These are phyloP conservation scores for Botrytis squamosa DNA, from an alignment of 2,329 filamentous ascomycete species.

Conservation along the genomic window DNA sequence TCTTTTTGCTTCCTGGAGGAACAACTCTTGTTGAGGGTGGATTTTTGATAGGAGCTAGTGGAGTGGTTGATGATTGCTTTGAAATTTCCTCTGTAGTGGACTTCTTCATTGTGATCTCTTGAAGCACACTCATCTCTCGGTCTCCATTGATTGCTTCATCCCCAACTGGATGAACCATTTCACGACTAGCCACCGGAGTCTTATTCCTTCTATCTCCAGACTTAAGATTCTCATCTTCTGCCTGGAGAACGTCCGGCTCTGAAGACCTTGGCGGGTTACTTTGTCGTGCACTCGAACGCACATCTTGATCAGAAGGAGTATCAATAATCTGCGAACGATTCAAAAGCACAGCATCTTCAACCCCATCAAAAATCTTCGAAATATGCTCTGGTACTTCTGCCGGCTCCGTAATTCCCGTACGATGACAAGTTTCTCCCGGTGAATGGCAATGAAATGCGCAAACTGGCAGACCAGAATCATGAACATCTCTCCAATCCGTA, in stretches of 20 bases:
- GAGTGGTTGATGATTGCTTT: neutral
- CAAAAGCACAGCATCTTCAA: slow-evolving; percentile 1
- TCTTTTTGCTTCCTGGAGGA: neutral
- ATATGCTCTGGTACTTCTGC: slow-evolving; percentile 9
- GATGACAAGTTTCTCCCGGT: slow-evolving; percentile 12
- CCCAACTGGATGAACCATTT: neutral
- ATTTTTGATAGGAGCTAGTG: neutral
- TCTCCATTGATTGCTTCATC: neutral
- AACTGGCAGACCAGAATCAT: slow-evolving; percentile 8
- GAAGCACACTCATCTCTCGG: neutral
- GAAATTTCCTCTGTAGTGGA: neutral
- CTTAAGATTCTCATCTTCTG: neutral
- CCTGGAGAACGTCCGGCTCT: neutral
- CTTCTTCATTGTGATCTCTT: neutral
- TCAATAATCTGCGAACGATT: slow-evolving; percentile 9
- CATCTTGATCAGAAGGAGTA: neutral
- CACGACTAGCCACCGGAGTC: neutral
- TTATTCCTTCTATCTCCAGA: neutral
- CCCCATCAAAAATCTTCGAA: neutral
- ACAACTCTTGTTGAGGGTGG: neutral
- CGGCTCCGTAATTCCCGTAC: slow-evolving; percentile 4
- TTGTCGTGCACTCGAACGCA: neutral
- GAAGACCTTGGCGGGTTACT: neutral
- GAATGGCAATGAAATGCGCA: slow-evolving; percentile 9
- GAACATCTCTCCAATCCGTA: slow-evolving; percentile 12